A percentile compares a stretch with the other conserved stretches of the same genome.
Evolutionary conservation across 192 early-diverging fungal species (phyloP).

Genomic region (Kickxella alabastrina): DNA sequence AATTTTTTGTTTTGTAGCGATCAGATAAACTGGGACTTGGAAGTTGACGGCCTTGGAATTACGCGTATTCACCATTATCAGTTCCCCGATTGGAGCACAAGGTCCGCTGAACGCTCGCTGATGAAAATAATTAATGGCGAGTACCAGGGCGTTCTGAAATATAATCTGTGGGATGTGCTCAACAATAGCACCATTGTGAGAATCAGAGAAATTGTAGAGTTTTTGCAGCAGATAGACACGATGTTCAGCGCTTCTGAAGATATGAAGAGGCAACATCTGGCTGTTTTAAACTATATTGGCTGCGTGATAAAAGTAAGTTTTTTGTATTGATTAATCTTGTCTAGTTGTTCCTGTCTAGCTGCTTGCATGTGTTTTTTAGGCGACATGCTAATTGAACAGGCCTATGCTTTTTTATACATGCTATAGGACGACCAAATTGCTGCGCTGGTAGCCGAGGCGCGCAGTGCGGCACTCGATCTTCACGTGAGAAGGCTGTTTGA

Average conservation of each 20-base stretch:
- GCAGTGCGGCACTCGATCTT: slow-evolving; percentile 24
- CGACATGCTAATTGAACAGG: too few species aligned
- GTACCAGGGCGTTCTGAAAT: slow-evolving; percentile 20
- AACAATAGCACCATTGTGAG: slow-evolving; percentile 3
- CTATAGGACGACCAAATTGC: slow-evolving; percentile 35
- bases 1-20: too few species aligned
- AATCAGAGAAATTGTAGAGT: slow-evolving; percentile 5
- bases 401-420: too few species aligned
- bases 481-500: slow-evolving; percentile 37
- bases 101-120: slow-evolving; percentile 8
- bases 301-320: slow-evolving; percentile 27
- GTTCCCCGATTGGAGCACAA: slow-evolving; percentile 24
- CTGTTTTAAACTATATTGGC: slow-evolving; percentile 23
- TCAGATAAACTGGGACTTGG: slow-evolving; percentile 31
- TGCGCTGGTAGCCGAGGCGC: slow-evolving; percentile 19
- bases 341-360: too few species aligned
- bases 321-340: neutral
- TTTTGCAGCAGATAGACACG: slow-evolving; percentile 7
- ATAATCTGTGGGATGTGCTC: slow-evolving; percentile 31
- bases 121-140: slow-evolving; percentile 5
- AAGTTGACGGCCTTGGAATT: slow-evolving; percentile 15
- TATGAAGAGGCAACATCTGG: slow-evolving; percentile 14
- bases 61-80: slow-evolving; percentile 43
- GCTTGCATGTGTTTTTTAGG: too few species aligned
- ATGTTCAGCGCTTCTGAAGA: slow-evolving; percentile 6